Evolutionary conservation across 345 rosid genomes (phyloP).

Genomic region (Gynandropsis gynandra): DNA sequence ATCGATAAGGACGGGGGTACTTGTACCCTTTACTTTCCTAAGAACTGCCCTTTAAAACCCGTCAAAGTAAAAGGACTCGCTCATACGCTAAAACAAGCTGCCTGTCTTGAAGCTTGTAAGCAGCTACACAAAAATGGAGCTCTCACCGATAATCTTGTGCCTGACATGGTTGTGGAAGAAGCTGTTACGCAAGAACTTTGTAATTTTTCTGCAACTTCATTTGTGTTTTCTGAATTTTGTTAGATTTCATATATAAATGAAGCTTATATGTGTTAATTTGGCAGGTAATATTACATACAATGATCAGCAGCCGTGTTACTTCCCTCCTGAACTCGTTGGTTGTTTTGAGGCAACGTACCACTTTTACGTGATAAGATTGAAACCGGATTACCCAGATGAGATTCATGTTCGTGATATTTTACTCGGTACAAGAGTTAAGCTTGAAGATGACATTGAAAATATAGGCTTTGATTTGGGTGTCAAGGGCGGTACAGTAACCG

Average conservation of each 20-base stretch:
- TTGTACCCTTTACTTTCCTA: slow-evolving; percentile 62
- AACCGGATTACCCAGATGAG: slow-evolving; percentile 33
- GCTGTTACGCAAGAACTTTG: slow-evolving; percentile 28
- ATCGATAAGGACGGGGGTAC: slow-evolving; percentile 34
- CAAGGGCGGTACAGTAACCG: slow-evolving; percentile 44
- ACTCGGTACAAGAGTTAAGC: slow-evolving; percentile 43
- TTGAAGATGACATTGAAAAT: slow-evolving; percentile 42
- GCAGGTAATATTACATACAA: slow-evolving; percentile 38
- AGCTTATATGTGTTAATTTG: slow-evolving; percentile 14
- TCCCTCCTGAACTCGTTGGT: slow-evolving; percentile 63
- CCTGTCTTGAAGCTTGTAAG: slow-evolving; percentile 83
- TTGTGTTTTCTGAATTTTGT: neutral
- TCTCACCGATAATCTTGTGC: slow-evolving; percentile 76
- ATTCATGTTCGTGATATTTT: slow-evolving; percentile 41
- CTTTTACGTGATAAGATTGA: slow-evolving; percentile 53
- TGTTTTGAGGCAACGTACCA: slow-evolving; percentile 30
- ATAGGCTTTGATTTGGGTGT: slow-evolving; percentile 42
- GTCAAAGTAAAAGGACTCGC: slow-evolving; percentile 34
- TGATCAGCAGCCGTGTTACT: slow-evolving; percentile 58
- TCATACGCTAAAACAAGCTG: slow-evolving; percentile 47
- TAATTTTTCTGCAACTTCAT: slow-evolving; percentile 28
- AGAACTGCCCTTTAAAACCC: slow-evolving; percentile 48
- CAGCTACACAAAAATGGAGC: slow-evolving; percentile 60
- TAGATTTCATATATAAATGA: neutral
- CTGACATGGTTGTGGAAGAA: slow-evolving; percentile 60